A percentile compares a stretch with the other conserved stretches of the same genome.
Conservation (phyloP, 306 rosid species). For the Vigna angularis region DNA sequence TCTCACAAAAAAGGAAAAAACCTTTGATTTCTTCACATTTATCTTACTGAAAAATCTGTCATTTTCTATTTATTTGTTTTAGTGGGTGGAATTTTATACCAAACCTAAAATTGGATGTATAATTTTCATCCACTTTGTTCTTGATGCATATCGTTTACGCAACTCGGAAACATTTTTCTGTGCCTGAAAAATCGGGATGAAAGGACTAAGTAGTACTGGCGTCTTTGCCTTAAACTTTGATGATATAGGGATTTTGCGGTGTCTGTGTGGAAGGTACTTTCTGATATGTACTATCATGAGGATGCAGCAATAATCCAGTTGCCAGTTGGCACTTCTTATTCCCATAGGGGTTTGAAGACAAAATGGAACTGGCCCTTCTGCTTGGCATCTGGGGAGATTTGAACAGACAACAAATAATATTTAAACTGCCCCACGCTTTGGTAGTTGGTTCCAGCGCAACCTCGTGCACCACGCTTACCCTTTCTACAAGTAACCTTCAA, state of each 20-base stretch:
- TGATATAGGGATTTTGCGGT: background rate
- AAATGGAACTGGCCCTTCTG: background rate
- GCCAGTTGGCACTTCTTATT: background rate
- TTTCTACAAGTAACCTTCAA: no score
- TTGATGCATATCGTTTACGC: background rate
- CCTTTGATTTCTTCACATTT: slow-evolving; percentile 37
- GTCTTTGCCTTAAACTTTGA: background rate
- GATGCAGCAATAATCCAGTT: no score
- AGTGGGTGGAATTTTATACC: background rate
- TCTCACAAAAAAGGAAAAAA: slow-evolving; percentile 40
- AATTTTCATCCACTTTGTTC: background rate
- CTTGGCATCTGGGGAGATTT: slow-evolving; percentile 1
- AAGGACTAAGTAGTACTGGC: background rate
- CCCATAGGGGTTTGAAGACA: background rate
- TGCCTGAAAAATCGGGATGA: background rate
- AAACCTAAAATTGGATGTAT: background rate
- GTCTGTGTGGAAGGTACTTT: background rate
- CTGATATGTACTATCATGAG: background rate
- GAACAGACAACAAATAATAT: slow-evolving; percentile 27
- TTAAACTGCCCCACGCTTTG: background rate
- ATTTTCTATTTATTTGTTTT: background rate
- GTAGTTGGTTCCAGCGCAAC: slow-evolving; percentile 13
- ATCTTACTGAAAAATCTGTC: background rate
- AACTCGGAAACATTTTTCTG: background rate
- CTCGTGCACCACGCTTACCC: background rate